These are phyloP conservation scores for Dactylellina parvicollis DNA, from an alignment of 2,329 filamentous ascomycete genomes.

Conservation along the genomic window DNA sequence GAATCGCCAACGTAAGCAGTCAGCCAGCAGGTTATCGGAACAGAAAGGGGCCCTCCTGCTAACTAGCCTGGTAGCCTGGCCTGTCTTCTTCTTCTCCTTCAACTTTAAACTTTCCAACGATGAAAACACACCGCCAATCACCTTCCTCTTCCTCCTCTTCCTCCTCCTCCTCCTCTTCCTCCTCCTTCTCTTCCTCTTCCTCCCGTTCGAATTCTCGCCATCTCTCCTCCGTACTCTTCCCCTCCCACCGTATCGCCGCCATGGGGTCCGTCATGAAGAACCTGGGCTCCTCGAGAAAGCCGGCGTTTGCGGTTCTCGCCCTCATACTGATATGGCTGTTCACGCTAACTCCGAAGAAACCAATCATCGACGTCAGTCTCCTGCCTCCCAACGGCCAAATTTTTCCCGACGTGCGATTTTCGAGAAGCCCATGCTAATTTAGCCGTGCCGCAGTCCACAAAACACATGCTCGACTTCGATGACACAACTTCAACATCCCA, in stretches of 20 bases:
- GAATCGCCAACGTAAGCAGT: too few relatives aligned
- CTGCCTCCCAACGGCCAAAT: not conserved
- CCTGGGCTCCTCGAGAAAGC: not conserved
- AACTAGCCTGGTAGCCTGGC: too few relatives aligned
- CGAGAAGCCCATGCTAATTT: not conserved
- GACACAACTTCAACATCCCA: too few relatives aligned
- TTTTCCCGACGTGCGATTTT: not conserved
- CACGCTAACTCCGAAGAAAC: constrained; percentile 1
- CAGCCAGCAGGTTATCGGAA: too few relatives aligned
- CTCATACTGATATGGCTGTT: constrained; percentile 8
- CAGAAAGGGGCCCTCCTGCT: too few relatives aligned
- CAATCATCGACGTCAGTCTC: constrained; percentile 2
- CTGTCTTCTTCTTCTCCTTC: not conserved
- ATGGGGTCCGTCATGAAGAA: not conserved
- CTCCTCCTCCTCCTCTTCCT: not conserved
- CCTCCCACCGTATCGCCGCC: not conserved
- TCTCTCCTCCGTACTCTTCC: not conserved
- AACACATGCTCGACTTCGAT: constrained; percentile 1
- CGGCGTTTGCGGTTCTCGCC: not conserved
- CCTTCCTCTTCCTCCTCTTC: not conserved
- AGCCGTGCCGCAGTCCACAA: constrained; percentile 5
- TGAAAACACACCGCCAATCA: too few relatives aligned
- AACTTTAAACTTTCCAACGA: too few relatives aligned
- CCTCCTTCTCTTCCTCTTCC: not conserved
- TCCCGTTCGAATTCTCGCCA: not conserved